Evolutionary conservation across 495 filamentous ascomycete genomes (phyloP).

Genomic region (Podospora fimiseda): DNA sequence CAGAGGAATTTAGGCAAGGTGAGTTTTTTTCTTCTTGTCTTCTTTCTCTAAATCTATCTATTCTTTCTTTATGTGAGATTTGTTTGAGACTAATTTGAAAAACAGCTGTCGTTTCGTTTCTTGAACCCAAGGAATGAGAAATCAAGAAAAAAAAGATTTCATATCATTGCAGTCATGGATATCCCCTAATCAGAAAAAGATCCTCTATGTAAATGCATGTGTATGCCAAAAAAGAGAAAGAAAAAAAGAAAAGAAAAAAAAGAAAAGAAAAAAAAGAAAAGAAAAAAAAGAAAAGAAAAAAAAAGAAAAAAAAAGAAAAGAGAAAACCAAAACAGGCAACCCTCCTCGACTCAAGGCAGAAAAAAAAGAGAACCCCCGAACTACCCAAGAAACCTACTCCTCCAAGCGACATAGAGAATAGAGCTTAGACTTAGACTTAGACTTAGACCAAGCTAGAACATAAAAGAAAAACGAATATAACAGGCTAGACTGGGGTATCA

Average conservation of each 20-base stretch:
- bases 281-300: not conserved
- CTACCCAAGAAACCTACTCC: too few relatives aligned
- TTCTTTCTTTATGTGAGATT: too few relatives aligned
- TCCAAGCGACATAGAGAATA: slow-evolving; percentile 10
- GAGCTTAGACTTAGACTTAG: not conserved
- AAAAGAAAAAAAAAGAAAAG: not conserved
- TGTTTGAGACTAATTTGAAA: too few relatives aligned
- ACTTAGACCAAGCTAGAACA: not conserved
- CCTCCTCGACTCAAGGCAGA: too few relatives aligned
- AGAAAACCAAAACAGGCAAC: too few relatives aligned
- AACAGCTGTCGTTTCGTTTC: slow-evolving; percentile 59
- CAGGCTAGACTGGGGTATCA: slow-evolving; percentile 5
- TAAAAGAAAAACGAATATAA: not conserved
- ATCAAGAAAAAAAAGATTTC: not conserved
- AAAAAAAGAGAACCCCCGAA: too few relatives aligned
- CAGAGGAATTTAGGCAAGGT: slow-evolving; percentile 79
- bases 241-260: not conserved
- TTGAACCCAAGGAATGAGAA: slow-evolving; percentile 49
- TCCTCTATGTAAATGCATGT: slow-evolving; percentile 2
- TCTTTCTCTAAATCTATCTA: too few relatives aligned
- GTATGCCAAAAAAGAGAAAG: not conserved
- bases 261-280: not conserved
- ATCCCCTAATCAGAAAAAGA: too few relatives aligned
- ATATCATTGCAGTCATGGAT: not conserved
- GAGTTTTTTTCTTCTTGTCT: slow-evolving; percentile 21